Percentiles rank a stretch among this genome's conserved stretches.
phyloP scores from a whole-genome alignment of 768 basidiomycete species.

The Auriscalpium microsporum region DNA sequence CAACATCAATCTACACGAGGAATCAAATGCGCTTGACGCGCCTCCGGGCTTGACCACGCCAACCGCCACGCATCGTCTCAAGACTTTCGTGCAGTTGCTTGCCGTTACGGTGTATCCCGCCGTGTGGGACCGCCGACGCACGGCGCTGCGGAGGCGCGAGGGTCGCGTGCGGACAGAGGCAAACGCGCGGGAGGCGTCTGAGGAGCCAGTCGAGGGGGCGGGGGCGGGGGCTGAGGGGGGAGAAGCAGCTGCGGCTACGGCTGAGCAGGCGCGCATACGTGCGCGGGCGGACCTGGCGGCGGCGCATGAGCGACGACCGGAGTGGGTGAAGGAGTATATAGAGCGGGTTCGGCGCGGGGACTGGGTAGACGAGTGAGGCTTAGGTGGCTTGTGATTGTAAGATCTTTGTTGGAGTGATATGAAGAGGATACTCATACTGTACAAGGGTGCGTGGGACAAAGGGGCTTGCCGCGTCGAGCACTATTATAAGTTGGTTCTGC shows the following conservation, averaged over 20 bases:
- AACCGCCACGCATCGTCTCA: slow-evolving; percentile 4
- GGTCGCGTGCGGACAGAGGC: slow-evolving; percentile 12
- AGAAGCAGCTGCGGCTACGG: not conserved
- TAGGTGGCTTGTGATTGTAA: not conserved
- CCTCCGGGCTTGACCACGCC: slow-evolving; percentile 1
- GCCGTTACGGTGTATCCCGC: slow-evolving; percentile 13
- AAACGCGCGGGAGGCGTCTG: not conserved
- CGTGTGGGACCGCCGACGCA: slow-evolving; percentile 15
- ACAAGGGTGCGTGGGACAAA: no score
- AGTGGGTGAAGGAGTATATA: slow-evolving; percentile 3
- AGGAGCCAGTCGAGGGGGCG: not conserved
- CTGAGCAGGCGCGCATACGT: not conserved
- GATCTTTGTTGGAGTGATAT: not conserved
- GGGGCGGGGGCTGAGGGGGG: slow-evolving; percentile 1
- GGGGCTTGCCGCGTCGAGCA: not conserved
- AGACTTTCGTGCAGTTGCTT: slow-evolving; percentile 9
- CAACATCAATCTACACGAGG: slow-evolving; percentile 6
- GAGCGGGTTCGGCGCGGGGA: slow-evolving; percentile 1
- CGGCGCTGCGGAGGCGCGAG: slow-evolving; percentile 10
- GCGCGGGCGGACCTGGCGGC: not conserved
- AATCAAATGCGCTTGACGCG: slow-evolving; percentile 4
- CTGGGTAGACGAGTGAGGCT: slow-evolving; percentile 2
- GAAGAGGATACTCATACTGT: not conserved
- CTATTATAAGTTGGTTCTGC: not conserved
- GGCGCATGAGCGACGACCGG: not conserved